These are phyloP conservation scores for Geotrichum europaeum DNA, from an alignment of 1,139 yeast species.

Conservation along the genomic window DNA sequence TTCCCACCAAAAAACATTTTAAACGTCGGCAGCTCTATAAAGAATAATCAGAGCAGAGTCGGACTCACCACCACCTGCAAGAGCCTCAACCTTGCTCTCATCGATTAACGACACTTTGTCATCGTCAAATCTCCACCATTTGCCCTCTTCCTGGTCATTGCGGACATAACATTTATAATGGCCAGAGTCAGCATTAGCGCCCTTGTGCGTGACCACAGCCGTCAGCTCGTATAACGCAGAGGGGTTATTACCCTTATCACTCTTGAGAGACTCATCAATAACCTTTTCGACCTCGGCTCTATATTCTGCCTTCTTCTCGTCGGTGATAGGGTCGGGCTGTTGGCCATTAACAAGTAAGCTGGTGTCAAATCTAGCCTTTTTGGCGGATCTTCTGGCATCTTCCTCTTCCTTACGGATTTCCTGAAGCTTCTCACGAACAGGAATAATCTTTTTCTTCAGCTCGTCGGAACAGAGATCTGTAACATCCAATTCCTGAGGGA, in stretches of 20 bases:
- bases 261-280: slow-evolving; percentile 31
- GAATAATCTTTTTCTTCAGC: slow-evolving; percentile 58
- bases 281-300: slow-evolving; percentile 28
- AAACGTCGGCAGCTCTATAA: slow-evolving; percentile 69
- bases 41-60: slow-evolving; percentile 87
- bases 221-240: slow-evolving; percentile 78
- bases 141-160: slow-evolving; percentile 57
- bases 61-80: slow-evolving; percentile 97
- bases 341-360: slow-evolving; percentile 27
- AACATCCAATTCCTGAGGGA: slow-evolving; percentile 88
- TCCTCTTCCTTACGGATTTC: slow-evolving; percentile 69
- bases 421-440: slow-evolving; percentile 71
- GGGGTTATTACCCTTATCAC: slow-evolving; percentile 66
- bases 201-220: slow-evolving; percentile 88
- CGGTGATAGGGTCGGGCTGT: slow-evolving; percentile 31
- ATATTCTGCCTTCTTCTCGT: slow-evolving; percentile 39
- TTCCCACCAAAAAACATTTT: slow-evolving; percentile 3
- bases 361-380: slow-evolving; percentile 46
- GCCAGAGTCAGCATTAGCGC: slow-evolving; percentile 95
- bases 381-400: slow-evolving; percentile 69
- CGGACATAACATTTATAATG: slow-evolving; percentile 89
- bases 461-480: slow-evolving; percentile 78
- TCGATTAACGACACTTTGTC: slow-evolving; percentile 76
- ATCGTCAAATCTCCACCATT: slow-evolving; percentile 95
- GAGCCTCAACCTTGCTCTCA: slow-evolving; percentile 70